phyloP scores from a whole-genome alignment of 164 flowering plant genomes.

The Liriodendron chinense region DNA sequence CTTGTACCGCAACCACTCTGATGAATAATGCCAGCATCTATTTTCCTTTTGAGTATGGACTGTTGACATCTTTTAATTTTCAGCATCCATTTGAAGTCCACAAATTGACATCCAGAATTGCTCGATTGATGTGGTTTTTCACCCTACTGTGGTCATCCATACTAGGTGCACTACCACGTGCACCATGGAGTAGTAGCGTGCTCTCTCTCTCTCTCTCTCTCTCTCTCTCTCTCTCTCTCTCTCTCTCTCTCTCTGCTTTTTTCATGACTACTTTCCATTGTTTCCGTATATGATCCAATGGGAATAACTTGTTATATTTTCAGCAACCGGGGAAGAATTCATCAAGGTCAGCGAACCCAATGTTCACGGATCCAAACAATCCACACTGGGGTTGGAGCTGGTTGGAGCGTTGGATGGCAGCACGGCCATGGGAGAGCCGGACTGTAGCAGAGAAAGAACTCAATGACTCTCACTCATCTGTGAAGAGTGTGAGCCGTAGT shows the following conservation, averaged over 20 bases:
- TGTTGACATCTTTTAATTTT: no score
- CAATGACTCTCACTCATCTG: constrained; percentile 44
- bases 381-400: constrained; percentile 99
- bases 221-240: background rate
- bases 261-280: background rate
- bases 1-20: background rate
- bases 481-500: constrained; percentile 40
- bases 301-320: background rate
- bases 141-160: background rate
- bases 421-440: constrained; percentile 67
- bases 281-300: background rate
- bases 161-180: background rate
- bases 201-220: background rate
- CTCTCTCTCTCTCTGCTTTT: no score
- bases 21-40: background rate
- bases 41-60: no score
- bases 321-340: constrained; percentile 65
- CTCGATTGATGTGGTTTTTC: background rate
- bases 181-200: background rate
- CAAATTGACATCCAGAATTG: background rate
- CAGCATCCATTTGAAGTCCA: no score
- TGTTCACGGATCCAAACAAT: constrained; percentile 76
- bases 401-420: constrained; percentile 94
- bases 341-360: constrained; percentile 42
- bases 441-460: constrained; percentile 44